These are phyloP conservation scores for Pythium myriotylum DNA, from an alignment of 352 stramenopile genomes.

Conservation along the genomic window DNA sequence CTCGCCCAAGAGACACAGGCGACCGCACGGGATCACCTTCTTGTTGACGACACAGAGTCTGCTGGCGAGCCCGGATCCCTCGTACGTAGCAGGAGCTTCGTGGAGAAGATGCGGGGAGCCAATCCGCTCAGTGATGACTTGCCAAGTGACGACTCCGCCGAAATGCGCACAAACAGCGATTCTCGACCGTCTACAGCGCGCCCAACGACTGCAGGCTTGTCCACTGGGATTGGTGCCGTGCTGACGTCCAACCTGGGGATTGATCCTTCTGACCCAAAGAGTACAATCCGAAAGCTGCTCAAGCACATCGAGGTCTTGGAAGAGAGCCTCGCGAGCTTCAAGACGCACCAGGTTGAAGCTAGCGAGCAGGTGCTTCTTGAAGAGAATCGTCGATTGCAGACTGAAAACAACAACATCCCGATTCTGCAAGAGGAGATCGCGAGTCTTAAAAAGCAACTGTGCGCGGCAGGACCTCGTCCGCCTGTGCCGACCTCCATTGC, in stretches of 20 bases:
- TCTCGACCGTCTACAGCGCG: conserved; percentile 2
- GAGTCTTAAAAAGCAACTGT: conserved; percentile 57
- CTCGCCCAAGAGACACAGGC: conserved; percentile 50
- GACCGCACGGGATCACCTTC: conserved; percentile 9
- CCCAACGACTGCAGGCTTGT: conserved; percentile 9
- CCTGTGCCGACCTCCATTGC: conserved; percentile 9
- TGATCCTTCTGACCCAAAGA: conserved; percentile 81
- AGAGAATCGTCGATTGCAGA: conserved; percentile 67
- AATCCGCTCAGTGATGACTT: conserved; percentile 33
- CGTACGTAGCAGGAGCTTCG: conserved; percentile 38
- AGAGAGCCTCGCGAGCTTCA: conserved; percentile 62
- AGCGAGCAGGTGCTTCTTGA: conserved; percentile 53
- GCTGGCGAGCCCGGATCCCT: conserved; percentile 10
- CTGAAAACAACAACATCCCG: conserved; percentile 88
- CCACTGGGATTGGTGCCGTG: conserved; percentile 19
- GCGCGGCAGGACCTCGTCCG: conserved; percentile 5
- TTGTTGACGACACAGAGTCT: conserved; percentile 16
- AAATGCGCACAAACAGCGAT: background rate
- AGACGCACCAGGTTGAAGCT: conserved; percentile 52
- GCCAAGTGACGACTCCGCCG: background rate
- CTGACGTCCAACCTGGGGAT: conserved; percentile 62
- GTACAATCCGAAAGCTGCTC: conserved; percentile 78
- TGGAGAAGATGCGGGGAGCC: conserved; percentile 60
- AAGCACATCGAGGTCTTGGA: conserved; percentile 85
- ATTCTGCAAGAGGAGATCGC: conserved; percentile 75